Percentiles rank a stretch among this genome's conserved stretches.
Evolutionary conservation across 192 early-diverging fungal species (phyloP).

Genomic region (Thamnidium elegans): DNA sequence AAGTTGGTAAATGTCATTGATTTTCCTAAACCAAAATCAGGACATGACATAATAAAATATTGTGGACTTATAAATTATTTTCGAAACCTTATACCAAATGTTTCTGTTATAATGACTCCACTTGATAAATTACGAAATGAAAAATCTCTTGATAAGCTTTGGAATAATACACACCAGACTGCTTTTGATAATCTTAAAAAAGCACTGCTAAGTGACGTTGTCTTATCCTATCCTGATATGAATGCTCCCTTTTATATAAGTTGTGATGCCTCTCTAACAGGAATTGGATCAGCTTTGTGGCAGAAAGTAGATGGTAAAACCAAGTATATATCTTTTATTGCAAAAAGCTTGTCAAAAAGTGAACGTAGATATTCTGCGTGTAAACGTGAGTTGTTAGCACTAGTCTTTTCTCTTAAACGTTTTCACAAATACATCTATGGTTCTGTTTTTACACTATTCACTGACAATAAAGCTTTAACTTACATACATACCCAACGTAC

Average conservation of each 20-base stretch:
- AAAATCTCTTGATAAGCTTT: background rate
- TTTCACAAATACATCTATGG: slow-evolving; percentile 42
- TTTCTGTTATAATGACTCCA: slow-evolving; percentile 21
- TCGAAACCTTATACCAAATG: slow-evolving; percentile 23
- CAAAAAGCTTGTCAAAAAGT: background rate
- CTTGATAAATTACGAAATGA: slow-evolving; percentile 19
- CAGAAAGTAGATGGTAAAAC: slow-evolving; percentile 16
- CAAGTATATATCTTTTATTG: background rate
- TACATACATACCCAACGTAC: slow-evolving; percentile 27
- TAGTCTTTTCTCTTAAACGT: slow-evolving; percentile 19
- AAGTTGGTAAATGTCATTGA: slow-evolving; percentile 24
- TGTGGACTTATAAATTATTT: slow-evolving; percentile 31
- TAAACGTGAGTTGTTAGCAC: background rate
- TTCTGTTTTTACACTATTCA: slow-evolving; percentile 33
- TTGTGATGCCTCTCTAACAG: slow-evolving; percentile 38
- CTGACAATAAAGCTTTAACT: slow-evolving; percentile 35
- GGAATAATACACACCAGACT: background rate
- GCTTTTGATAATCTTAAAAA: slow-evolving; percentile 6
- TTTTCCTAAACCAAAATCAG: slow-evolving; percentile 22
- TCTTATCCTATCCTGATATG: slow-evolving; percentile 27
- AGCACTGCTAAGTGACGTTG: background rate
- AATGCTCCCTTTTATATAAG: slow-evolving; percentile 27
- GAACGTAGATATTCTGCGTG: background rate
- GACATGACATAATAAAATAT: slow-evolving; percentile 16
- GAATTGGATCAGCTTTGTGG: slow-evolving; percentile 34